Base-by-base conservation (phyloP, 1,284 basidiomycete genomes). In the Naganishia liquefaciens region DNA sequence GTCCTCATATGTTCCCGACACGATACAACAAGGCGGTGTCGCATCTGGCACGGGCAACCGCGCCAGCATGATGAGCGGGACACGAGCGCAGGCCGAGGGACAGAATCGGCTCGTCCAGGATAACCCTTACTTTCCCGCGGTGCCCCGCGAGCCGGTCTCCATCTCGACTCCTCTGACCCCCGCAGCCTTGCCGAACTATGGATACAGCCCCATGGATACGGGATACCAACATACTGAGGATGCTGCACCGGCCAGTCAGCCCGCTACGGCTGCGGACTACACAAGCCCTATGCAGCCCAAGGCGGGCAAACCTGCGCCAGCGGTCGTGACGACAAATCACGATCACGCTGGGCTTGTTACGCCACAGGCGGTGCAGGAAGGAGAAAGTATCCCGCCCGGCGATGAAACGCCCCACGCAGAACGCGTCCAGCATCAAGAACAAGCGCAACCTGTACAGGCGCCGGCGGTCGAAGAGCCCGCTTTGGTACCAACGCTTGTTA, bases 71-170 rank as follows among this genome's bases (percentile, higher is more conserved):
- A 65, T 58, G 42, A 40, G 40, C 10, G 63, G 61, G 1, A 58
- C 61, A n/a, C 33, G 60, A 5, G 28, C 53, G 7, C 28, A 28
- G 28, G 17, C n/a, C 9, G 11, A 40, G 5, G 13, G 19, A 3
- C 44, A 27, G 13, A 33, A 49, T 15, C 39, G 23, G 23, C 43
- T 47, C 42, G 47, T 55, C 1, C 39, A 46, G 17, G 60, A 68
- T 25, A 74, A 74, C 49, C 71, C 74, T 9, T 76, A 73, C 62
- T 76, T 76, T 54, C 74, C 75, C 46, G 65, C 67, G 17, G 63
- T 70, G 37, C 43, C 65, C 52, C 30, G 49, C 63, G 25, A 57
- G 54, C 3, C 46, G 44, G 19, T 63, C 28, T 3, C 54, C 54
- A 19, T 65, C 62, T n/a, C 57, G 54, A 28, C 57, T 37, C 39